phyloP scores from a whole-genome alignment of 129 eudicot species.

The Oenanthe sinensis region DNA sequence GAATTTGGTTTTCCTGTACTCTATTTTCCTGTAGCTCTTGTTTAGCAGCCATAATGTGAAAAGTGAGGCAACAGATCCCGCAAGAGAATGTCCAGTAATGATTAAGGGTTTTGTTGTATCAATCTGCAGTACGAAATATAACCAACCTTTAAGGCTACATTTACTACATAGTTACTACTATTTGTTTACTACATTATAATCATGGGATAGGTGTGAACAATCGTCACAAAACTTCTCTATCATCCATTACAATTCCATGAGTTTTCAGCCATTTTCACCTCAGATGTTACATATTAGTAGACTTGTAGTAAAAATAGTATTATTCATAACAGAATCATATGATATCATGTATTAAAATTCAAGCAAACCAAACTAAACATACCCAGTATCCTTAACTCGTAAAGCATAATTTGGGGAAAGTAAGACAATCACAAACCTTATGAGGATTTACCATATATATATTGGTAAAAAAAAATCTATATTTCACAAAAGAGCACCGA shows the following conservation, averaged over 20 bases:
- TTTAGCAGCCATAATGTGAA: constrained; percentile 36
- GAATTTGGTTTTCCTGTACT: constrained; percentile 9
- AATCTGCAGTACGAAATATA: constrained; percentile 14
- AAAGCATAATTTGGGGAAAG: too few relatives aligned
- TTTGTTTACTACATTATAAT: background rate
- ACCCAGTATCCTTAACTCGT: background rate
- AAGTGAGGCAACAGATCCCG: constrained; percentile 40
- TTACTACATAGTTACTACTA: background rate
- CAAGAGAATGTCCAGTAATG: constrained; percentile 30
- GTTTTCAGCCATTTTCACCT: background rate
- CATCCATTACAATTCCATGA: background rate
- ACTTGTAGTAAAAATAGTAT: too few relatives aligned
- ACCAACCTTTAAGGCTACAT: background rate
- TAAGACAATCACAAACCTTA: too few relatives aligned
- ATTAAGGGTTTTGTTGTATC: constrained; percentile 18
- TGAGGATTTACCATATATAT: too few relatives aligned
- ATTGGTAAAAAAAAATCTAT: too few relatives aligned
- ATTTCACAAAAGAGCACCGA: background rate
- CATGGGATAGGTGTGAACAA: background rate
- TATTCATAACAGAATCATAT: background rate
- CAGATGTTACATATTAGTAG: too few relatives aligned
- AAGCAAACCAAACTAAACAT: background rate
- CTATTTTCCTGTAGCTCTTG: constrained; percentile 9
- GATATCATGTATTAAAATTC: too few relatives aligned
- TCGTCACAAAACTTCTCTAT: background rate